A percentile compares a stretch with the other conserved stretches of the same genome.
Evolutionary conservation across 2,329 filamentous ascomycete genomes (phyloP).

Genomic region (Pseudogymnoascus sp.): DNA sequence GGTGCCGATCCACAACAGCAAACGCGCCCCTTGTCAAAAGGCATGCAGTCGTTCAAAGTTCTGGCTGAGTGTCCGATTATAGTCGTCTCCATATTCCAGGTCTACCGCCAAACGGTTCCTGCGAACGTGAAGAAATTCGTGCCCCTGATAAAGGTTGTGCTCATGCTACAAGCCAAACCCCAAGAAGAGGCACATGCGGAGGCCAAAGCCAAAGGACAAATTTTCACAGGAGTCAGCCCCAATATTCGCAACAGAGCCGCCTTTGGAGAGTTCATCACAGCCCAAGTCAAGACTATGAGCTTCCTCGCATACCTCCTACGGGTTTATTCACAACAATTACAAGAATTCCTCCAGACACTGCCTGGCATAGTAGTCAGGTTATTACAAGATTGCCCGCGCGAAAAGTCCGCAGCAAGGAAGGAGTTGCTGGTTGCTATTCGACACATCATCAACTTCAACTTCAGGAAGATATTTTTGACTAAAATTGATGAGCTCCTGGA

Average conservation of each 20-base stretch:
- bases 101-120: conserved; percentile 70
- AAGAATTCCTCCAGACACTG: conserved; percentile 77
- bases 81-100: conserved; percentile 95
- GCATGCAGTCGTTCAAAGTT: conserved; percentile 99
- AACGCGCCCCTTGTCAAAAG: conserved; percentile 72
- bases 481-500: conserved; percentile 95
- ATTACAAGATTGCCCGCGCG: conserved; percentile 85
- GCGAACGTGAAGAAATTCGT: conserved; percentile 88
- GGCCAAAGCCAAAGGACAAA: conserved; percentile 66
- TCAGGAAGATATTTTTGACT: conserved; percentile 83
- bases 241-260: conserved; percentile 89
- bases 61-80: conserved; percentile 97
- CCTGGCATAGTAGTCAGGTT: conserved; percentile 86
- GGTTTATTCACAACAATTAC: conserved; percentile 77
- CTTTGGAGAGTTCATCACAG: conserved; percentile 95
- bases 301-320: conserved; percentile 89
- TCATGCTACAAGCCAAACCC: conserved; percentile 82
- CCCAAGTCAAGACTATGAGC: conserved; percentile 99
- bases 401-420: conserved; percentile 89
- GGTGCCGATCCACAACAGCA: conserved; percentile 75
- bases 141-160: conserved; percentile 82
- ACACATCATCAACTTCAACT: conserved; percentile 99
- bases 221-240: conserved; percentile 88
- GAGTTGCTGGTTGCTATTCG: conserved; percentile 92
- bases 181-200: conserved; percentile 88